Conservation (phyloP, 805 yeast species). For the Candida nonsorbophila region DNA sequence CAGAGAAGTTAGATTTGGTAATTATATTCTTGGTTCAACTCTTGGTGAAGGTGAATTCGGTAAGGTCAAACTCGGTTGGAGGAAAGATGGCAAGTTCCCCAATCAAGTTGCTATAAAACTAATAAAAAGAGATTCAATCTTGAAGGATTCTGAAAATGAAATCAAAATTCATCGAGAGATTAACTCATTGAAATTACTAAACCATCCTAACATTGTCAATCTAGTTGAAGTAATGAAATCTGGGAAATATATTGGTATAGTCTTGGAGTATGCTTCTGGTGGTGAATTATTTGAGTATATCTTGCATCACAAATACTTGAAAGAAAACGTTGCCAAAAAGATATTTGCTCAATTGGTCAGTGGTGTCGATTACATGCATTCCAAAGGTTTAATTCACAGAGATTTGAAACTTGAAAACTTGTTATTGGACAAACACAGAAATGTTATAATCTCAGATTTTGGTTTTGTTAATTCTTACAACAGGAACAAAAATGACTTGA, state of each 20-base stretch:
- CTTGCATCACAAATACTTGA: slow-evolving; percentile 75
- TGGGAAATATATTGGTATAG: slow-evolving; percentile 94
- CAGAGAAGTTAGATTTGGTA: slow-evolving; percentile 79
- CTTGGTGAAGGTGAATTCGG: slow-evolving; percentile 98
- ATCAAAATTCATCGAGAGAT: slow-evolving; percentile 89
- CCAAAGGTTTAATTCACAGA: slow-evolving; percentile 74
- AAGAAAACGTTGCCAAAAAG: slow-evolving; percentile 81
- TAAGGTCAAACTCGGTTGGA: slow-evolving; percentile 94
- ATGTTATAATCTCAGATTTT: slow-evolving; percentile 83
- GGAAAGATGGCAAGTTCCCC: slow-evolving; percentile 73
- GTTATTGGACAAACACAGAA: slow-evolving; percentile 77
- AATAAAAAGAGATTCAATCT: slow-evolving; percentile 83
- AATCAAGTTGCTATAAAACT: slow-evolving; percentile 91
- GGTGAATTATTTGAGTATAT: slow-evolving; percentile 96
- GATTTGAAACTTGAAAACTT: slow-evolving; percentile 74
- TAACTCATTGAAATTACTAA: slow-evolving; percentile 76
- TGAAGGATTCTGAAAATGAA: slow-evolving; percentile 80
- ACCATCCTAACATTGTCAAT: slow-evolving; percentile 91
- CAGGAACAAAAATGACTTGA: slow-evolving; percentile 56
- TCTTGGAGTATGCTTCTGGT: slow-evolving; percentile 93
- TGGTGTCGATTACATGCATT: slow-evolving; percentile 87
- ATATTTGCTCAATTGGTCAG: slow-evolving; percentile 89
- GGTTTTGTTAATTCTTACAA: slow-evolving; percentile 90
- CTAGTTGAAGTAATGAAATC: slow-evolving; percentile 90
- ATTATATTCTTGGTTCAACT: slow-evolving; percentile 86